phyloP scores from a whole-genome alignment of 2,329 filamentous ascomycete genomes.

The Celoporthe dispersa region DNA sequence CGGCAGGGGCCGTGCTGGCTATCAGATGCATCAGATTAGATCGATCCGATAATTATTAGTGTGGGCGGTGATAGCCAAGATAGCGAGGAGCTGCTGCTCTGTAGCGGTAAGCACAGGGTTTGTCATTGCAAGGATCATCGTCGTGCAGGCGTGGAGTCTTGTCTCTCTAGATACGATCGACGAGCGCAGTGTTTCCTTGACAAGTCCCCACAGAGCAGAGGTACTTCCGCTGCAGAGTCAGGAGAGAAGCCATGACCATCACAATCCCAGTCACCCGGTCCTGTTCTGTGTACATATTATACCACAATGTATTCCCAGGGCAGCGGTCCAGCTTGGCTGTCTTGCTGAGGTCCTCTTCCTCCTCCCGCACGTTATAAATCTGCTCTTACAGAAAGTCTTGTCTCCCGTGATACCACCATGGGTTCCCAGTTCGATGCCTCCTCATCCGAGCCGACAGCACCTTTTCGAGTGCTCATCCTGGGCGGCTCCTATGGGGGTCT shows the following conservation, averaged over 20 bases:
- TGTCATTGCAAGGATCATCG: not conserved
- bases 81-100: slow-evolving; percentile 3
- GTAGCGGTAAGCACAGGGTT: not conserved
- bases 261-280: no score
- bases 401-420: slow-evolving; percentile 6
- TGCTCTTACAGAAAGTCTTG: not conserved
- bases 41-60: slow-evolving; percentile 12
- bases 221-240: no score
- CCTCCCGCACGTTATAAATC: not conserved
- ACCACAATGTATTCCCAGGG: no score
- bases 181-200: not conserved
- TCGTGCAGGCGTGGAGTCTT: slow-evolving; percentile 4
- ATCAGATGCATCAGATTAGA: slow-evolving; percentile 33
- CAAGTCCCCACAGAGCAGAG: not conserved
- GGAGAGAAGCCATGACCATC: no score
- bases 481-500: slow-evolving; percentile 77
- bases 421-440: slow-evolving; percentile 21
- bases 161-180: not conserved
- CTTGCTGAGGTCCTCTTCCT: no score
- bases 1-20: slow-evolving; percentile 31
- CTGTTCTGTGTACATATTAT: no score
- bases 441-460: slow-evolving; percentile 29
- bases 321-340: no score
- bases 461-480: slow-evolving; percentile 65
- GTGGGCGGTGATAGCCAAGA: slow-evolving; percentile 12